Percentiles rank a stretch among this genome's conserved stretches.
Conservation (phyloP, 768 basidiomycete genomes). For the Lactifluus subvellereus region DNA sequence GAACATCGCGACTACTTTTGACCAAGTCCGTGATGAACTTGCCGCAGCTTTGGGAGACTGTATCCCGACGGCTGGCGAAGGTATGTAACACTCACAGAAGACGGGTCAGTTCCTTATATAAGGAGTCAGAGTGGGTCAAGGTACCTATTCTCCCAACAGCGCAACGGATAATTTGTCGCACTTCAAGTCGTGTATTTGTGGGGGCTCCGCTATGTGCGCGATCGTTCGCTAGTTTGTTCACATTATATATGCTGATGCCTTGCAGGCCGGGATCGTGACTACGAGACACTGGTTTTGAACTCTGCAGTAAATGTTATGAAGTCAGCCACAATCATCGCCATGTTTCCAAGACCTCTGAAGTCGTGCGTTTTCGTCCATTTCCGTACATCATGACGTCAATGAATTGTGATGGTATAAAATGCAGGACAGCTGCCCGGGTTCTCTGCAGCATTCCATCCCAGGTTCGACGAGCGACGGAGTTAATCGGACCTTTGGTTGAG, state of each 20-base stretch:
- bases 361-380: constrained; percentile 34
- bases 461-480: neutral
- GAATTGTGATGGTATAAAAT: constrained; percentile 22
- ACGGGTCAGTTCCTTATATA: neutral
- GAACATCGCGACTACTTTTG: constrained; percentile 35
- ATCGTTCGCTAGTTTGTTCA: neutral
- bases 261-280: constrained; percentile 40
- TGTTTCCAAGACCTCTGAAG: constrained; percentile 39
- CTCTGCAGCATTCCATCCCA: constrained; percentile 6
- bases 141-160: constrained; percentile 26
- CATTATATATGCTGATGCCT: neutral
- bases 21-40: constrained; percentile 43
- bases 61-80: constrained; percentile 28
- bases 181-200: constrained; percentile 31
- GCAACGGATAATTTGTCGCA: constrained; percentile 2
- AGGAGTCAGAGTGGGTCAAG: constrained; percentile 34
- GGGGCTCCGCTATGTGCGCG: constrained; percentile 39
- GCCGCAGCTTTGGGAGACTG: constrained; percentile 36
- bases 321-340: constrained; percentile 31
- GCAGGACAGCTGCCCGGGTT: constrained; percentile 28
- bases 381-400: constrained; percentile 12
- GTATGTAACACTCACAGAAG: neutral
- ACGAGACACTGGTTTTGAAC: constrained; percentile 33
- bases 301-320: constrained; percentile 36
- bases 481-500: constrained; percentile 4